phyloP scores from a whole-genome alignment of 495 filamentous ascomycete genomes.

The Friedmanniomyces endolithicus region DNA sequence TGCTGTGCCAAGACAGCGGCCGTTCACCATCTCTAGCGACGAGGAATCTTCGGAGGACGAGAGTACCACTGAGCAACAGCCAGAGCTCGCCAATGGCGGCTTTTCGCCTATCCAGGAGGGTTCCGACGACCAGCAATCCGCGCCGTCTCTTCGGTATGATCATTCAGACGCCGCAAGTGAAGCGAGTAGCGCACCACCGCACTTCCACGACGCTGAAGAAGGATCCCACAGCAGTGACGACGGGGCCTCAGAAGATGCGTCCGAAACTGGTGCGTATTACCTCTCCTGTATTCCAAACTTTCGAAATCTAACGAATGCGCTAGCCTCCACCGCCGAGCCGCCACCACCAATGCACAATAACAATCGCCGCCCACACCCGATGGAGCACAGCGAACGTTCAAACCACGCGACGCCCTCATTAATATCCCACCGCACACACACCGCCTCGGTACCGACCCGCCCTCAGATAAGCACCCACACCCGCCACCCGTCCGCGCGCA shows the following conservation, averaged over 20 bases:
- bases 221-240: neutral
- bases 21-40: conserved; percentile 7
- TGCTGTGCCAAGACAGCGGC: neutral
- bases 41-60: conserved; percentile 12
- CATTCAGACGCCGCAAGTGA: neutral
- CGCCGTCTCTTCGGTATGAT: neutral
- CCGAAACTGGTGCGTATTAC: conserved; percentile 2
- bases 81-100: neutral
- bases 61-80: neutral
- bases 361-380: neutral
- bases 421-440: neutral
- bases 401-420: neutral
- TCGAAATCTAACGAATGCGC: neutral
- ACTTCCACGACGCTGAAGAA: neutral
- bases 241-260: neutral
- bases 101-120: conserved; percentile 7
- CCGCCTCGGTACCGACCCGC: neutral
- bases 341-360: neutral
- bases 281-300: neutral
- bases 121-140: neutral
- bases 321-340: neutral
- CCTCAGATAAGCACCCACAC: neutral
- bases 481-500: neutral
- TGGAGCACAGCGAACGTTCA: neutral
- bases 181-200: neutral